Evolutionary conservation across 1,284 basidiomycete genomes (phyloP), one percentile per base, ranked within the genome.

Genomic region (Tylopilus sp.): DNA sequence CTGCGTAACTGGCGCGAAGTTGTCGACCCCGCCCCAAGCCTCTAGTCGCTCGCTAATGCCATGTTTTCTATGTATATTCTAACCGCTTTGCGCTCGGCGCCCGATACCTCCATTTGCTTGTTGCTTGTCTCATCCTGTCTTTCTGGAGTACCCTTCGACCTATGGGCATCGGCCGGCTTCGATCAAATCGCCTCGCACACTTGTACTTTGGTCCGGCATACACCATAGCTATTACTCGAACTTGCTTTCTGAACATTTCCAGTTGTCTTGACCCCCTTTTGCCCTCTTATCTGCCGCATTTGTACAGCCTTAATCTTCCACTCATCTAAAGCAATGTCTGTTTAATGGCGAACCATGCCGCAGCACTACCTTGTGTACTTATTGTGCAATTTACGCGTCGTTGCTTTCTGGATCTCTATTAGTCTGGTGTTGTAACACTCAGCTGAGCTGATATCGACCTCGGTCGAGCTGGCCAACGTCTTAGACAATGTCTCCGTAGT

Each of bases 141-240:
- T 51, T 41, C 53, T 44, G 66, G 64, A 69, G 64, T 61, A 69
- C 61, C 55, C 60, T 61, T 61, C 57, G 58, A 65, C 50, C 57
- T 57, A 60, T 60, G 61, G 62, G 66, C 55, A 64, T 65, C 59
- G 56, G 62, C 63, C 58, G 58, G 58, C 54, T 55, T 64, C 55
- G 72, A 70, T 67, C 72, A 74, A 71, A 70, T 73, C 73, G 74
- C 65, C 65, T 68, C 73, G 74, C 73, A 73, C 79, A 82, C 63
- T 78, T 84, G 82, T 84, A 84, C 81, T 81, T 76, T 79, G 78
- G 76, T 74, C 71, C 62, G 74, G 77, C 80, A 82, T 74, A 72
- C 64, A 63, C 66, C 70, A 68, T 74, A 69, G 68, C 73, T 74
- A 67, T 72, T 72, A 69, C 50, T 50, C 54, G 52, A 65, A 71